phyloP scores from a whole-genome alignment of 2,329 filamentous ascomycete genomes.

The Proliferodiscus dingleyae region DNA sequence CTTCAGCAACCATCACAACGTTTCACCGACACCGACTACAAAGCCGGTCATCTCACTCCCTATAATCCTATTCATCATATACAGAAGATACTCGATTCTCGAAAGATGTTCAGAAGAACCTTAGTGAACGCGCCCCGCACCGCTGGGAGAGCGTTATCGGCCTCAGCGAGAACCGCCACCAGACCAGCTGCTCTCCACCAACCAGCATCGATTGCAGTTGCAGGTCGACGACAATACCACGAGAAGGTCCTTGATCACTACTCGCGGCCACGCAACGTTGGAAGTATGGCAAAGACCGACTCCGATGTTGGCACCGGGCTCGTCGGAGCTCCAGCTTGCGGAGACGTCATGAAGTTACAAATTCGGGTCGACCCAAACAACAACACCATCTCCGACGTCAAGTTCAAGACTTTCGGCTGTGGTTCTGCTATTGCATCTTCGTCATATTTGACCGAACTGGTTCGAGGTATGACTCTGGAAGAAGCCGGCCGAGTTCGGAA shows the following conservation, averaged over 20 bases:
- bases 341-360: constrained; percentile 91
- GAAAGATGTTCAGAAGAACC: constrained; percentile 30
- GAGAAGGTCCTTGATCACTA: constrained; percentile 70
- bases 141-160: constrained; percentile 27
- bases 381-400: constrained; percentile 87
- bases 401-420: constrained; percentile 98
- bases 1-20: neutral
- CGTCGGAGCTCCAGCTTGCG: constrained; percentile 84
- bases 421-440: constrained; percentile 91
- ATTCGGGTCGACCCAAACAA: constrained; percentile 85
- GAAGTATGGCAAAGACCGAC: constrained; percentile 74
- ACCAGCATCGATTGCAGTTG: constrained; percentile 21
- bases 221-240: constrained; percentile 30
- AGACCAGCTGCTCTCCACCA: constrained; percentile 20
- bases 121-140: constrained; percentile 26
- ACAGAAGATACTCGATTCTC: neutral
- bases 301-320: constrained; percentile 83
- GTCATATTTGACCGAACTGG: constrained; percentile 90
- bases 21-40: neutral
- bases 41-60: constrained; percentile 1
- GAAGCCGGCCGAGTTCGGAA: constrained; percentile 91
- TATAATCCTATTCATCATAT: neutral
- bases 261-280: constrained; percentile 72
- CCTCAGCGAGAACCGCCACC: constrained; percentile 21
- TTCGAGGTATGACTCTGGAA: constrained; percentile 93